Percentiles rank a stretch among this genome's conserved stretches.
Conservation (phyloP, 179 eudicot species). For the Actinidia chinensis region DNA sequence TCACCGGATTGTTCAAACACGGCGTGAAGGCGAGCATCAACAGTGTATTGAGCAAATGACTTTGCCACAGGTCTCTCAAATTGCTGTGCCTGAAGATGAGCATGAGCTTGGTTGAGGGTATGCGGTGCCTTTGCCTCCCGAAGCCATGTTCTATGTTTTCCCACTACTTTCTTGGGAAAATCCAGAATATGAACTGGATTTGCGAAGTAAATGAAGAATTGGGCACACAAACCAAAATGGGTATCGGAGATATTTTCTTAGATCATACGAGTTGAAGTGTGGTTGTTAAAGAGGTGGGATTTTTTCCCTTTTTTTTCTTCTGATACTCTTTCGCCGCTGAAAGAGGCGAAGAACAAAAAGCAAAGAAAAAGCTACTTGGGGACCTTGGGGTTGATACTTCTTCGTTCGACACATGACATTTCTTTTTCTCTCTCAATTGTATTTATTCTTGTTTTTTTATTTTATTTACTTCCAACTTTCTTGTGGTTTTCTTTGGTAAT, state of each 20-base stretch:
- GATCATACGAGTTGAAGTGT: too few species aligned
- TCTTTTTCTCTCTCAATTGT: background rate
- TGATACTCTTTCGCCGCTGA: background rate
- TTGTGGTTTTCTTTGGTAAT: background rate
- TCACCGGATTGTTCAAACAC: conserved; percentile 79
- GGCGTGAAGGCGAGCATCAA: conserved; percentile 84
- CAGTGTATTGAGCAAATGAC: conserved; percentile 75
- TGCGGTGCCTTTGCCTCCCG: conserved; percentile 25
- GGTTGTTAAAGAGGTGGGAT: too few species aligned
- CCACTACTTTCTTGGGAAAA: background rate
- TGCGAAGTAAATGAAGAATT: background rate
- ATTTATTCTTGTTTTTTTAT: background rate
- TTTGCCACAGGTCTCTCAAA: conserved; percentile 51
- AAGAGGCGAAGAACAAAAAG: background rate
- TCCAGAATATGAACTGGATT: background rate
- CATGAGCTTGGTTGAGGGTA: conserved; percentile 7
- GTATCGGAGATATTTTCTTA: background rate
- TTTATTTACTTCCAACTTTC: background rate
- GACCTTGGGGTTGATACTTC: background rate
- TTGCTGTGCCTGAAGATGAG: conserved; percentile 35
- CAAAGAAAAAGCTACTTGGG: background rate
- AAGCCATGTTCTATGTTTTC: conserved; percentile 13
- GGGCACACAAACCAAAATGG: background rate
- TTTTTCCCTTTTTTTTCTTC: background rate
- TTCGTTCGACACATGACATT: background rate